These are phyloP conservation scores for Solanum stenotomum DNA, from an alignment of 257 asterid genomes.

Conservation along the genomic window DNA sequence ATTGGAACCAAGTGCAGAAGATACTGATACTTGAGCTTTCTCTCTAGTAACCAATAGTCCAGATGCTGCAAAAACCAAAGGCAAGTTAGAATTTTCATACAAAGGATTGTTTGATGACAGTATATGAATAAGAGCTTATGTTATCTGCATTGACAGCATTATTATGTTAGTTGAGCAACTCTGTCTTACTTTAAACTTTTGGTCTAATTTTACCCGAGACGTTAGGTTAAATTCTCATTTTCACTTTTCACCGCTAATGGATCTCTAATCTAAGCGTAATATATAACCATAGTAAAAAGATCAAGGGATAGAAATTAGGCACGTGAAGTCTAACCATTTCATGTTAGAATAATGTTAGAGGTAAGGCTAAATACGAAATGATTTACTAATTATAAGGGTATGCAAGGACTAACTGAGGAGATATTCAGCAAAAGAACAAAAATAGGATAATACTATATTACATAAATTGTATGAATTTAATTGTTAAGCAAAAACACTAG, in stretches of 20 bases:
- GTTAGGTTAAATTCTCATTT: background rate
- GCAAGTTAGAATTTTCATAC: background rate
- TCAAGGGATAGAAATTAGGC: background rate
- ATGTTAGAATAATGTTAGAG: no score
- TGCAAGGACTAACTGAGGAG: no score
- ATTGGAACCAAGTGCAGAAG: constrained; percentile 22
- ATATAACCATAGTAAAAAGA: background rate
- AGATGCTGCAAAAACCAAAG: constrained; percentile 15
- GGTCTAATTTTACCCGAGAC: no score
- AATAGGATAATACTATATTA: background rate
- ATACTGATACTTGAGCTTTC: constrained; percentile 18
- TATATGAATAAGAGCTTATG: background rate
- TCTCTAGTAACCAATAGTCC: constrained; percentile 24
- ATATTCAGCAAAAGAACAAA: background rate
- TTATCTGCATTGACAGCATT: background rate
- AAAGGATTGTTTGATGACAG: background rate
- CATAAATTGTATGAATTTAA: background rate
- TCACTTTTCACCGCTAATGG: background rate
- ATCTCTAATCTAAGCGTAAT: background rate
- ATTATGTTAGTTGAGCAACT: background rate
- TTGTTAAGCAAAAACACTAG: background rate
- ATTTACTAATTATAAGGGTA: no score
- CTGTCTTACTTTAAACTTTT: no score
- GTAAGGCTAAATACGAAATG: no score
- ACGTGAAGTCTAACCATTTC: no score